A percentile compares a stretch with the other conserved stretches of the same genome.
Evolutionary conservation across 2,329 filamentous ascomycete species (phyloP).

Genomic region (Fusarium heterosporum): DNA sequence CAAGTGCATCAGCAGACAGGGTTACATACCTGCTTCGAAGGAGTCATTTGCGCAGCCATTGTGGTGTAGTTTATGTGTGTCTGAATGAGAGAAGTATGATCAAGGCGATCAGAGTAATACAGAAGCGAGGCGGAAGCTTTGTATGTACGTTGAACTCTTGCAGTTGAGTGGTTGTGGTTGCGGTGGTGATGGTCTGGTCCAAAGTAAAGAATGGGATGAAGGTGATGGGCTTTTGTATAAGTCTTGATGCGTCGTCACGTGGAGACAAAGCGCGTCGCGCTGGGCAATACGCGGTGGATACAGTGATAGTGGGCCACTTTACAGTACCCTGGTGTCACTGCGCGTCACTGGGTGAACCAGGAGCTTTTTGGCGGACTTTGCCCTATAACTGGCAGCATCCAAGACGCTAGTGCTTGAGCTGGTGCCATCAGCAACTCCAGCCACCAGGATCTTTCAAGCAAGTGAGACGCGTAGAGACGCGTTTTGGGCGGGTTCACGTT

Average conservation of each 20-base stretch:
- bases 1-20: constrained; percentile 30
- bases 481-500: constrained; percentile 36
- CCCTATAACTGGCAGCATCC: constrained; percentile 24
- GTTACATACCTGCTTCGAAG: constrained; percentile 67
- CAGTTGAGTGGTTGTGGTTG: constrained; percentile 43
- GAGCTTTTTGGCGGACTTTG: constrained; percentile 35
- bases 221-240: constrained; percentile 56
- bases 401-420: constrained; percentile 34
- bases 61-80: constrained; percentile 49
- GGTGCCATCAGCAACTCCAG: constrained; percentile 37
- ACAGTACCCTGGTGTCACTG: constrained; percentile 30
- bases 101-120: constrained; percentile 19
- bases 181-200: constrained; percentile 46
- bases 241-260: constrained; percentile 54
- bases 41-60: constrained; percentile 81
- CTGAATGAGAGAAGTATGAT: constrained; percentile 3
- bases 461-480: constrained; percentile 43
- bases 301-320: constrained; percentile 43
- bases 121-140: constrained; percentile 32
- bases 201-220: constrained; percentile 40
- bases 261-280: constrained; percentile 51
- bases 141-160: constrained; percentile 38
- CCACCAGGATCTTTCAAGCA: constrained; percentile 39
- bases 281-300: constrained; percentile 46
- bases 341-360: constrained; percentile 43